Conservation (phyloP, 768 basidiomycete genomes). For the Pulveroboletus frians region DNA sequence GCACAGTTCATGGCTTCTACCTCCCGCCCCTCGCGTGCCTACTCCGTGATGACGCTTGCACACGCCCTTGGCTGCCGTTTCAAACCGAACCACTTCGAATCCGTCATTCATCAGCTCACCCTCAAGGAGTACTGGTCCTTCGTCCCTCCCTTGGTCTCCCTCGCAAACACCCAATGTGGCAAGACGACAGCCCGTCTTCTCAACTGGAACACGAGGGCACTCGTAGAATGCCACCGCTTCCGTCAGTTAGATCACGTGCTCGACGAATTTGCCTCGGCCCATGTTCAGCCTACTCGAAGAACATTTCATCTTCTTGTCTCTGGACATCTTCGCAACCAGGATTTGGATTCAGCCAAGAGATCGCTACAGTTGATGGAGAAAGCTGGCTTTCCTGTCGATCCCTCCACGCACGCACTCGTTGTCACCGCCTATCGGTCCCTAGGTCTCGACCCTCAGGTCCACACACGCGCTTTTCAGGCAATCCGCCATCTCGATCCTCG, state of each 20-base stretch:
- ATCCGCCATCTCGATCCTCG: slow-evolving; percentile 38
- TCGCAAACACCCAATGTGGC: slow-evolving; percentile 47
- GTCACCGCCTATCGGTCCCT: slow-evolving; percentile 53
- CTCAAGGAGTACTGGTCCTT: slow-evolving; percentile 43
- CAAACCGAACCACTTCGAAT: slow-evolving; percentile 55
- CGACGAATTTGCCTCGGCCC: slow-evolving; percentile 44
- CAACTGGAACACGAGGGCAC: slow-evolving; percentile 64
- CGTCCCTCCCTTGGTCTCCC: slow-evolving; percentile 43
- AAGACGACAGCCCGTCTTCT: slow-evolving; percentile 52
- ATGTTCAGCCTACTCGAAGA: slow-evolving; percentile 47
- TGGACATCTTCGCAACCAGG: slow-evolving; percentile 63
- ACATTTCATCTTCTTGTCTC: slow-evolving; percentile 68
- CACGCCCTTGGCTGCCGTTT: slow-evolving; percentile 45
- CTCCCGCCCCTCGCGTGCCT: slow-evolving; percentile 36
- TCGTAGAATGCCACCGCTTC: slow-evolving; percentile 51
- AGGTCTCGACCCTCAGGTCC: slow-evolving; percentile 53
- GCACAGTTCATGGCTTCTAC: slow-evolving; percentile 32
- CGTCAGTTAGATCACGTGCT: slow-evolving; percentile 41
- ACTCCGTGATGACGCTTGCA: slow-evolving; percentile 44
- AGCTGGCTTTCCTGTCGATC: slow-evolving; percentile 49
- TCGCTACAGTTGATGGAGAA: slow-evolving; percentile 53
- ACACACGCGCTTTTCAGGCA: slow-evolving; percentile 44
- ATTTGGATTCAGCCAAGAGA: slow-evolving; percentile 51
- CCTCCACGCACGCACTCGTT: slow-evolving; percentile 56
- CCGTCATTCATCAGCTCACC: slow-evolving; percentile 47